Base-by-base conservation (phyloP, 352 stramenopile species). In the Globisporangium ultimum region DNA sequence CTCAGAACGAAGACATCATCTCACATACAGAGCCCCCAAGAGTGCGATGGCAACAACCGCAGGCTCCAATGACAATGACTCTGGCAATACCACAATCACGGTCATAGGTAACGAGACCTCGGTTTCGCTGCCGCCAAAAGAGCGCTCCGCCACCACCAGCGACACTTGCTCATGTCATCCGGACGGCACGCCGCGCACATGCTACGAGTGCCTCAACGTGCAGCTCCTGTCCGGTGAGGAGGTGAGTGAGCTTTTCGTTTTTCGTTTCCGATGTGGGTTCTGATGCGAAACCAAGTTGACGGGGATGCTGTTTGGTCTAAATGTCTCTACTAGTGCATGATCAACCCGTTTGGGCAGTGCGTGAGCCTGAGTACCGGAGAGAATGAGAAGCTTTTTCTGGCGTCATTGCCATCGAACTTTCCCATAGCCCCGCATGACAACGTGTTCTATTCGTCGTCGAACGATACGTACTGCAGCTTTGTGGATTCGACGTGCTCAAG, bases 381-480 rank as follows among this genome's bases (percentile, higher is more conserved):
- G 15, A 48, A 13, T 2, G 38, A 28, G 24, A 17, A 20, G 53
- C 14, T n/a, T n/a, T 53, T 48, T 3, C 14, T 38, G 58, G 65
- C 46, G 55, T 15, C 4, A 5, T 46, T 70, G 22, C 55, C 24
- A 22, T 60, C 61, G n/a, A 71, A n/a, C n/a, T n/a, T n/a, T n/a
- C n/a, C n/a, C 68, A 69, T 71, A 54, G 70, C 71, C 55, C 64
- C 53, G 38, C 67, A 63, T 10, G 28, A 68, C 28, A 61, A 74
- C 55, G 56, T 61, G 22, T 76, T 75, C 61, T 78, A 72, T 53
- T 53, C 64, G 13, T 67, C 64, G 3, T 60, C 36, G 20, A 58
- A 76, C 47, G 64, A 69, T 59, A 56, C 62, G 9, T 81, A 81
- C 53, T 81, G 72, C 52, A 55, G 24, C 21, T 47, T 47, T 7